Percentiles rank a stretch among this genome's conserved stretches.
phyloP scores from a whole-genome alignment of 2,329 filamentous ascomycete genomes.

The Fusarium sp. region DNA sequence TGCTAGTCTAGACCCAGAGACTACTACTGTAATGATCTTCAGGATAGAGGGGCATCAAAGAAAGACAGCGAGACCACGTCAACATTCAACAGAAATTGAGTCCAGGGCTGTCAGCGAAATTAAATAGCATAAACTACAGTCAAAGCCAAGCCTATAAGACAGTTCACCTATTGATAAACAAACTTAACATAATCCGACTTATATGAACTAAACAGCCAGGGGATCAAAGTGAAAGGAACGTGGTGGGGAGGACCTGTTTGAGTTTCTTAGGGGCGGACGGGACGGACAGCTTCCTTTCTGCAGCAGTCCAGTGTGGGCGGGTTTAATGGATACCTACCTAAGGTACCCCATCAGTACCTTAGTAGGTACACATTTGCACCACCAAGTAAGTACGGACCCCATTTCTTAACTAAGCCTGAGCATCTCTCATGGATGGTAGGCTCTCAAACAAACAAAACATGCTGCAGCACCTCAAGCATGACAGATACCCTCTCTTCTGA shows the following conservation, averaged over 20 bases:
- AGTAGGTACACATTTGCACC: background rate
- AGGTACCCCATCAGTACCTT: background rate
- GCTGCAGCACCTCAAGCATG: background rate
- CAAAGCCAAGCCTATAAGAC: background rate
- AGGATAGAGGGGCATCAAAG: slow-evolving; percentile 26
- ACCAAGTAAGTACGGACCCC: background rate
- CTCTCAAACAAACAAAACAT: slow-evolving; percentile 24
- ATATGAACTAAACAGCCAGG: slow-evolving; percentile 3
- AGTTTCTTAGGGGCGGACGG: slow-evolving; percentile 27
- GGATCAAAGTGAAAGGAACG: slow-evolving; percentile 7
- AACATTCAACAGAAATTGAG: background rate
- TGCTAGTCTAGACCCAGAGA: slow-evolving; percentile 7
- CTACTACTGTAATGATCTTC: slow-evolving; percentile 29
- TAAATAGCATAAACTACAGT: background rate
- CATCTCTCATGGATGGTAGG: background rate
- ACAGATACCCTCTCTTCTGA: slow-evolving; percentile 10
- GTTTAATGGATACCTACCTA: background rate
- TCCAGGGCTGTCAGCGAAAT: background rate
- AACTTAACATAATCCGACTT: slow-evolving; percentile 14
- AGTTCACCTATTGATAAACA: background rate
- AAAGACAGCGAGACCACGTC: background rate
- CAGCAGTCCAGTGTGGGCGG: background rate
- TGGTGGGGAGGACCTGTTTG: slow-evolving; percentile 20
- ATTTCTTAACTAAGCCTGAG: background rate
- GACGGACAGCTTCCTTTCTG: slow-evolving; percentile 24